A percentile compares a stretch with the other conserved stretches of the same genome.
Conservation (phyloP, 352 stramenopile species). For the Globisporangium viniferum region DNA sequence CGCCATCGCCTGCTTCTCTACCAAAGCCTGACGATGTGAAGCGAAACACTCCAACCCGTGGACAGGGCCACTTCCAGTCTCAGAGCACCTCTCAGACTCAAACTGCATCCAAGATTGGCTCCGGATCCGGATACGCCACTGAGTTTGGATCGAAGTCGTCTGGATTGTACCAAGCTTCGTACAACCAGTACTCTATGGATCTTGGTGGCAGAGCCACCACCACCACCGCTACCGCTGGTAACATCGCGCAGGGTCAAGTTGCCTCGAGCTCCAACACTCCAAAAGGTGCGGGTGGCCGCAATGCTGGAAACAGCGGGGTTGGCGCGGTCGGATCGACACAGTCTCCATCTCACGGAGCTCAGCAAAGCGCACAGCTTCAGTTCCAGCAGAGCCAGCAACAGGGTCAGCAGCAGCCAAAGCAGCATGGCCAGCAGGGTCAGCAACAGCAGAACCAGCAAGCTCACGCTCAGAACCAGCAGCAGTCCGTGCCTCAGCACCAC, state of each 20-base stretch:
- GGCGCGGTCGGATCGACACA: conserved; percentile 31
- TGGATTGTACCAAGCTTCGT: conserved; percentile 72
- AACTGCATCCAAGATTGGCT: conserved; percentile 50
- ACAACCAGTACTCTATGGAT: conserved; percentile 83
- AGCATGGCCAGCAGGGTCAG: conserved; percentile 19
- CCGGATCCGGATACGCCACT: conserved; percentile 40
- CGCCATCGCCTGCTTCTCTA: conserved; percentile 79
- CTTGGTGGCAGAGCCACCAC: conserved; percentile 38
- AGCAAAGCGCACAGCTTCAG: conserved; percentile 31
- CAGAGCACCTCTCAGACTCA: conserved; percentile 35
- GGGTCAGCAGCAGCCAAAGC: conserved; percentile 24
- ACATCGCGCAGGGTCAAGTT: conserved; percentile 32
- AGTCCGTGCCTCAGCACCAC: conserved; percentile 55
- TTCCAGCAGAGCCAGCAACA: conserved; percentile 40
- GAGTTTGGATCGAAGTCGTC: conserved; percentile 53
- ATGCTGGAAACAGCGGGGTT: conserved; percentile 13
- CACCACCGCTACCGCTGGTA: conserved; percentile 17
- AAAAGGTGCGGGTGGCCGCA: conserved; percentile 38
- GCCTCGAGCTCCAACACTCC: conserved; percentile 49
- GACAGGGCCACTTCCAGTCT: conserved; percentile 49
- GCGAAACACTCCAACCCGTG: conserved; percentile 59
- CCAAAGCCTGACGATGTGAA: conserved; percentile 86
- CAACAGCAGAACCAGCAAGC: conserved; percentile 15
- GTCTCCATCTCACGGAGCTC: conserved; percentile 56
- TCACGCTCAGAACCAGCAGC: conserved; percentile 33